Conservation (phyloP, 768 basidiomycete genomes). For the Lactifluus subvellereus region DNA sequence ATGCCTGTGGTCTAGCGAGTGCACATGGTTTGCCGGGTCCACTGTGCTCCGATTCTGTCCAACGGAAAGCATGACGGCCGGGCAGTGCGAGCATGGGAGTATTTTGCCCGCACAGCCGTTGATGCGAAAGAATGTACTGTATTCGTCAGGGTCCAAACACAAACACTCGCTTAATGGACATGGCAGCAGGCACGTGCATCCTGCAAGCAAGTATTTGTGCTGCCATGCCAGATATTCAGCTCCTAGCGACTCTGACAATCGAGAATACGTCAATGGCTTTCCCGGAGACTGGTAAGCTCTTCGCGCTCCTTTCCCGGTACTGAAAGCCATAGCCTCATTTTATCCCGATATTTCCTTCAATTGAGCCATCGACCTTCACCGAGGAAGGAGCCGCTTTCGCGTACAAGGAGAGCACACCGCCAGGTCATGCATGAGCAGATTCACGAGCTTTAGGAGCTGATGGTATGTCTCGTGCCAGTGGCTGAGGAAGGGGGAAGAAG, state of each 20-base stretch:
- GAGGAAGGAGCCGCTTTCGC: slow-evolving; percentile 71
- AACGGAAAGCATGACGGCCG: too few species aligned
- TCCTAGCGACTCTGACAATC: slow-evolving; percentile 57
- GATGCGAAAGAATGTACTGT: slow-evolving; percentile 52
- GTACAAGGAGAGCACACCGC: slow-evolving; percentile 80
- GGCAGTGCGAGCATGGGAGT: slow-evolving; percentile 55
- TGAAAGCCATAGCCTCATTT: slow-evolving; percentile 56
- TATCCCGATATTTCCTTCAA: slow-evolving; percentile 86
- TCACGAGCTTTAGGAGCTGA: slow-evolving; percentile 87
- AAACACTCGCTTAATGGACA: not conserved
- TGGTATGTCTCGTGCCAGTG: slow-evolving; percentile 1
- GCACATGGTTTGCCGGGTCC: too few species aligned
- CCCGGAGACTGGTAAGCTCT: slow-evolving; percentile 24
- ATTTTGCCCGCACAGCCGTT: slow-evolving; percentile 72
- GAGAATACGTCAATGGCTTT: slow-evolving; percentile 27
- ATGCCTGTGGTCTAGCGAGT: slow-evolving; percentile 33
- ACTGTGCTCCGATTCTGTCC: too few species aligned
- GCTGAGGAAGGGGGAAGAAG: slow-evolving; percentile 9
- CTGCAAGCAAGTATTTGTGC: slow-evolving; percentile 81
- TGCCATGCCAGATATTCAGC: slow-evolving; percentile 69
- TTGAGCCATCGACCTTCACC: slow-evolving; percentile 67
- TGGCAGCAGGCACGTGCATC: slow-evolving; percentile 46
- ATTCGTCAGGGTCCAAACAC: not conserved
- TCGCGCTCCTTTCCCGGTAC: slow-evolving; percentile 29
- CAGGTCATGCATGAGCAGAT: slow-evolving; percentile 89